Percentiles rank a stretch among this genome's conserved stretches.
These are phyloP conservation scores for Erysimum pusillum DNA, from an alignment of 441 rosid genomes.

Conservation along the genomic window DNA sequence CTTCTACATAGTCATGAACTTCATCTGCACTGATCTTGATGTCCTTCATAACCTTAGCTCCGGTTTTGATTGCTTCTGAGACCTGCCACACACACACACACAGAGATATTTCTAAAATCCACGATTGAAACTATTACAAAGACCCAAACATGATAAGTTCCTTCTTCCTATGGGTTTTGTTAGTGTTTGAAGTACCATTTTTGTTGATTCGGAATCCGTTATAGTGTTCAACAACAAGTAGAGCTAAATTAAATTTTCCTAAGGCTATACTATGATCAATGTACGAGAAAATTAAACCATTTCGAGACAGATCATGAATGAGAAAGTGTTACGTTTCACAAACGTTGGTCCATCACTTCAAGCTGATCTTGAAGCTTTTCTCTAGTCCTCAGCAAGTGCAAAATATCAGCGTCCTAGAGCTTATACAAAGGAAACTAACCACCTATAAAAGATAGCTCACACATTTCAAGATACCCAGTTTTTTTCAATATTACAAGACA, in stretches of 20 bases:
- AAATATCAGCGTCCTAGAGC: too few species aligned
- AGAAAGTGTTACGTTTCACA: constrained; percentile 64
- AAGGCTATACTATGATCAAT: constrained; percentile 17
- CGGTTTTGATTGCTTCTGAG: constrained; percentile 80
- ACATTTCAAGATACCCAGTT: background rate
- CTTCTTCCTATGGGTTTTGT: constrained; percentile 9
- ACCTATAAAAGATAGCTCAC: background rate
- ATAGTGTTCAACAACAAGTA: constrained; percentile 53
- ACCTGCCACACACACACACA: constrained; percentile 56
- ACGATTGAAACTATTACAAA: background rate
- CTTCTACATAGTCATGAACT: constrained; percentile 72
- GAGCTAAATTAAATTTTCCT: background rate
- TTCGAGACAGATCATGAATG: constrained; percentile 22
- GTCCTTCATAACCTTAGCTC: constrained; percentile 75
- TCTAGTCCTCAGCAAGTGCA: constrained; percentile 78
- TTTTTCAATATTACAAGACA: background rate
- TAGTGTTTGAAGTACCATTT: constrained; percentile 57
- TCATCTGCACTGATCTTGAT: constrained; percentile 74
- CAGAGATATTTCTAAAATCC: constrained; percentile 2
- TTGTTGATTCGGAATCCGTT: constrained; percentile 71
- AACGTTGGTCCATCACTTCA: constrained; percentile 65
- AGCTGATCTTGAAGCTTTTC: constrained; percentile 90
- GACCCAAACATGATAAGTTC: constrained; percentile 13
- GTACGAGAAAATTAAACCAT: constrained; percentile 2
- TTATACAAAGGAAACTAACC: constrained; percentile 14